Base-by-base conservation (phyloP, 2,329 filamentous ascomycete species). In the Laburnicola sp. region DNA sequence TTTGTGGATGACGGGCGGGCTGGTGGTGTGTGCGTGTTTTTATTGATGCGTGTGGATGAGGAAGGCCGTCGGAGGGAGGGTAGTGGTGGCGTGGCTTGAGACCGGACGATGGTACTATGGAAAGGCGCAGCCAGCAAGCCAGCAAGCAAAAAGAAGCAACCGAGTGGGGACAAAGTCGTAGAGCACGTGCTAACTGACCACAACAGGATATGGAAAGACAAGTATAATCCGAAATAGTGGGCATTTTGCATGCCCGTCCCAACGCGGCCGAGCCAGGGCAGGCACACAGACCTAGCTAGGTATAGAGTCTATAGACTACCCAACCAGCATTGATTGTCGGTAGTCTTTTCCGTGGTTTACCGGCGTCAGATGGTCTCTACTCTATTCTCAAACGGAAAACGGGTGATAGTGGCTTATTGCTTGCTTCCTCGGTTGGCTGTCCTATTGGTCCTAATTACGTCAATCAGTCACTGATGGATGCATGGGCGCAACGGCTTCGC, bases 201-300 rank as follows among this genome's bases (percentile, higher is more conserved):
- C 42, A 38, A 63, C 69, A 96, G 91, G 92, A 97, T 97, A 69
- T 97, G 93, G 91, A 97, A 97, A 74, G 91, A 96, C 57, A 97
- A 97, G 76, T 97, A 97, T 76, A 82, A 79, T 57, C 78, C 80
- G 21, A 79, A 79, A 66, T 78, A 68, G 57, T n/a, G n/a, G 16
- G 21, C 36, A n/a, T 8, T 11, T 9, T 25, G 37, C 3, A 34
- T 32, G 22, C 21, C 8, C 38, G 22, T 39, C 7, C 36, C 22
- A 11, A 31, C 28, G 27, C 38, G 26, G 16, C 2, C 21, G 21
- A 5, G n/a, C n/a, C n/a, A n/a, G n/a, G n/a, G n/a, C n/a, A n/a
- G n/a, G n/a, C n/a, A n/a, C n/a, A n/a, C n/a, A n/a, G n/a, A n/a
- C n/a, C n/a, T n/a, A n/a, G n/a, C n/a, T n/a, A n/a, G n/a, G n/a